Evolutionary conservation across 2,329 filamentous ascomycete genomes (phyloP), one percentile per base, ranked within the genome.

Genomic region (Nannizziopsis arthrosporioides): DNA sequence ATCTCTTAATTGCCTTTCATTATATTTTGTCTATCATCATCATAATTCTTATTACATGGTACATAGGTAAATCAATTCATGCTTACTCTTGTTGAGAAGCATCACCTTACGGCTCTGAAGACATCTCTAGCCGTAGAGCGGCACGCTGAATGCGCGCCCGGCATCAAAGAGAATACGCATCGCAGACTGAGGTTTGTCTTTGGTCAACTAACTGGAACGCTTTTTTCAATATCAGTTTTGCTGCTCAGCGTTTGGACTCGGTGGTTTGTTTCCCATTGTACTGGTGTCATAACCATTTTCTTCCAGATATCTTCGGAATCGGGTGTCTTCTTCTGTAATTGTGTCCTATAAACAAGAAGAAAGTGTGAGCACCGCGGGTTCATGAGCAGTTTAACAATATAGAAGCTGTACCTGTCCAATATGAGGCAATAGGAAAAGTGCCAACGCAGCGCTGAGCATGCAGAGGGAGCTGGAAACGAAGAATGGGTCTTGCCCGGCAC

Each of bases 401-500:
- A 15, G 45, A 3, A 19, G 3, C 52, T 57, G 10, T 55, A 67
- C 70, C 62, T 73, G 78, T 9, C 80, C 80, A 52, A 95, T 83
- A 42, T 85, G 69, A 0, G 89, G 89, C 43, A 94, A 65, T 50
- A 76, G 75, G 57, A 87, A 77, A 7, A 83, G 68, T 1, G 78
- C 77, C 22, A 89, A 63, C 8, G 69, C 65, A 0, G 85, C 86
- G 1, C 80, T 82, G 42, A 94, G 70, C n/a, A 93, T 65, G 56
- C 85, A 92, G 48, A 94, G 65, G 18, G 77, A 72, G 35, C 81
- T 84, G 1, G 81, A 82, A n/a, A 95, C 85, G 64, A 81, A 94
- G 69, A 94, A 95, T 0, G 88, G 88, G 56, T 93, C 87, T 61
- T 94, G 87, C 0, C 85, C 85, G 4, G 74, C 73, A 15, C 77